Evolutionary conservation across 2,329 filamentous ascomycete species (phyloP), one percentile per base, ranked within the genome.

Genomic region (Diaporthe ampelina): DNA sequence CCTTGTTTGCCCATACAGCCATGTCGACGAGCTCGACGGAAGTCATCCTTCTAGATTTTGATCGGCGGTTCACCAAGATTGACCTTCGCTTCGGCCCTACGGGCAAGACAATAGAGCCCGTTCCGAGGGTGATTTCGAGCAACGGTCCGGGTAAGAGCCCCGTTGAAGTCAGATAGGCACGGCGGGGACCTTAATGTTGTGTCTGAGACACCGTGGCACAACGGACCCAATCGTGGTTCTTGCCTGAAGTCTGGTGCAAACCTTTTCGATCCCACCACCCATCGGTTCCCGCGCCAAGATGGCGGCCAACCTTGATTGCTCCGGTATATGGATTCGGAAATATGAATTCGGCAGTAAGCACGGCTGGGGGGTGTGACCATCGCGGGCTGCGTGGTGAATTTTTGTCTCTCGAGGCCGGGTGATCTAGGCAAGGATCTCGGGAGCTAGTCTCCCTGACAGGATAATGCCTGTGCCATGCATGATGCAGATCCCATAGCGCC

Each of bases 371-470:
- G 45, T 68, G 48, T 68, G 48, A 54, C 48, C 48, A 29, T 32
- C 32, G 21, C 43, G 29, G 29, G 43, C 43, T 50, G 61, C 29
- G 63, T 68, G 63, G 63, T 68, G 63, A n/a, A 48, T 54, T 45
- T 68, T 54, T 40, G 21, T 40, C 63, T 9, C 45, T 17, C 29
- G 24, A 32, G n/a, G 29, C 45, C 63, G 63, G 63, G 29, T 52
- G 63, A 50, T 67, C 63, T 45, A 68, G 48, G 63, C 63, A 11
- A 54, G 63, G 63, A 37, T 68, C 48, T 68, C 63, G 63, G 63
- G 48, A 68, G 63, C 63, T 68, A 68, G 48, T 37, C 32, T 35
- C 1, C 48, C n/a, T 68, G 48, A 54, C 63, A 68, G 63, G 63
- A 40, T 68, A n/a, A 54, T 68, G 63, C 48, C 63, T 68, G 63